Base-by-base conservation (phyloP, 2,329 filamentous ascomycete species). In the Penicillium sp. region DNA sequence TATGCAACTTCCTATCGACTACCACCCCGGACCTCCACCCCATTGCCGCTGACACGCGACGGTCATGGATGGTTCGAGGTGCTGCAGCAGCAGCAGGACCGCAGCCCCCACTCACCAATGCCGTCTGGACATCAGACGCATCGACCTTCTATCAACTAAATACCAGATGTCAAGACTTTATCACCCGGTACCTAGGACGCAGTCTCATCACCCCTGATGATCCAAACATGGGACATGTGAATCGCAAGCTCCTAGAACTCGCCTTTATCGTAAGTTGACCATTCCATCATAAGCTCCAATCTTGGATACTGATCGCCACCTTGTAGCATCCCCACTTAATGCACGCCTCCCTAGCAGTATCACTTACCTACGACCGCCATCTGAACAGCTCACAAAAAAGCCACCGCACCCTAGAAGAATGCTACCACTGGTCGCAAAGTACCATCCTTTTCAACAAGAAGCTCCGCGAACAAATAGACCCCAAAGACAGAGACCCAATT, bases 261-360 rank as follows among this genome's bases (percentile, higher is more conserved):
- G 15, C 31, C 31, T 33, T 33, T 3, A 6, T 6, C 6, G 31
- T 33, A 33, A 33, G 31, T 33, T n/a, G n/a, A n/a, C n/a, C n/a
- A n/a, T n/a, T n/a, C n/a, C n/a, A n/a, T n/a, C n/a, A n/a, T n/a
- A n/a, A n/a, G n/a, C n/a, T n/a, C n/a, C n/a, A n/a, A n/a, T n/a
- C n/a, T n/a, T n/a, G n/a, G n/a, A n/a, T n/a, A n/a, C n/a, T n/a
- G n/a, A n/a, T n/a, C n/a, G n/a, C n/a, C n/a, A n/a, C n/a, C n/a
- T n/a, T n/a, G 8, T 3, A 65, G 73, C 49, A 74, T 43, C 73
- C 74, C 2, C 73, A 62, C 35, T 54, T 76, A 17, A 75, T 76
- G 72, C 74, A 76, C 46, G 72, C 72, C 28, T 70, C 67, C 6
- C 54, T 76, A 5, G 72, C 71, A 0, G 68, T 75, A 28, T 68